Evolutionary conservation across 805 yeast genomes (phyloP), one percentile per base, ranked within the genome.

Genomic region (Blastobotrys chiropterorum): DNA sequence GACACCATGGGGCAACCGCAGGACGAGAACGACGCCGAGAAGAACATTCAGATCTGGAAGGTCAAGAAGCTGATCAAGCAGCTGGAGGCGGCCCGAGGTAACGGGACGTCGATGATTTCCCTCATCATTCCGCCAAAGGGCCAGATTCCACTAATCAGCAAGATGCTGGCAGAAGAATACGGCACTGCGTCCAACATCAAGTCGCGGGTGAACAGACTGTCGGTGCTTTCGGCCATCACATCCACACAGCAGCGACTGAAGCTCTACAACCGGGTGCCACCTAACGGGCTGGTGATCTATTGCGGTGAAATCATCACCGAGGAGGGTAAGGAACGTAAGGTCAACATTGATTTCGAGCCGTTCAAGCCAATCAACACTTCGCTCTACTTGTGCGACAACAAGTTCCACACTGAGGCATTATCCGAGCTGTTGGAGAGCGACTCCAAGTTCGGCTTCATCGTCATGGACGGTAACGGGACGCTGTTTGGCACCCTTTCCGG

Each of bases 391-490:
- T 94, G 99, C 81, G 99, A 94, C 76, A 92, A 90, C 75, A 92
- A 92, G 70, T 94, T 94, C 78, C 99, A 94, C 70, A 95, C 96
- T 30, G 99, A 94, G 73, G 97, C 96, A 4, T 79, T 94, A 51
- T 80, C 95, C 45, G 99, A 94, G 73, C 79, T 94, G 65, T 77
- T 94, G 58, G 97, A 94, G 74, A 83, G 89, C 59, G 99, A 94
- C 72, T 97, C 95, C 69, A 82, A 86, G 71, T 94, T 92, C 62
- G 99, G 99, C 48, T 94, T 94, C 74, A 95, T 94, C 62, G 85
- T 94, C 64, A 94, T 94, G 99, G 99, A 94, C 73, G 99, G 99
- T 88, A 90, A 90, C 70, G 99, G 99, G 55, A 88, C 97, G 2
- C 76, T 94, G 60, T 94, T 94, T 62, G 99, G 99, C 72, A 79